Evolutionary conservation across 768 basidiomycete genomes (phyloP), one percentile per base, ranked within the genome.

Genomic region (Mycena belliarum): DNA sequence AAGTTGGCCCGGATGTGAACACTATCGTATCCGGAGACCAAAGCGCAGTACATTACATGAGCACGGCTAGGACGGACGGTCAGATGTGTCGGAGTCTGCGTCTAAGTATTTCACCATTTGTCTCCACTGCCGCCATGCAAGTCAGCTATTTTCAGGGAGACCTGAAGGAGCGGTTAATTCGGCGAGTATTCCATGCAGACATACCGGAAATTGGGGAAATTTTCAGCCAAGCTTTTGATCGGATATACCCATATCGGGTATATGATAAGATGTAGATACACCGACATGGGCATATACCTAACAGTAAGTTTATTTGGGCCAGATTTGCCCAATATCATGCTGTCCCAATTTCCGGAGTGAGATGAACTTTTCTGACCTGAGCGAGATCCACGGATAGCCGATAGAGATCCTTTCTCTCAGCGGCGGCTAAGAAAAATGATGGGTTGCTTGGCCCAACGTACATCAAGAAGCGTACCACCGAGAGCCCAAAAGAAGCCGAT

Each of bases 401-500:
- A 70, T 87, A 88, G 21, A 87, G 67, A 55, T 84, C 85, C 62
- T 82, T 74, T 59, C 79, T 71, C 66, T 89, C 87, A 4, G 84
- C 85, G 14, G 82, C 82, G 56, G 82, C 81, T 83, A 57, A 57
- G 21, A 44, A 61, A 47, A n/a, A 32, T 32, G 29, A 6, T 32
- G 29, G 29, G n/a, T n/a, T 53, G 23, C 47, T 32, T 6, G 38
- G 26, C 12, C 41, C 6, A 32, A n/a, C 26, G 3, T 7, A 21
- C 21, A 41, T 35, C 14, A 32, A 26, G 10, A 3, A 6, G 49
- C 70, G 26, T 64, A 86, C 86, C 85, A 68, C 82, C 83, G 7
- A 87, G 72, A 15, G 83, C 81, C 86, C 85, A 89, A 66, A 89
- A 87, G 70, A 91, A 87, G 7, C 89, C 89, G 18, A 87, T 70